Evolutionary conservation across 2,329 filamentous ascomycete genomes (phyloP).

Genomic region (Pezicula rhizophila): DNA sequence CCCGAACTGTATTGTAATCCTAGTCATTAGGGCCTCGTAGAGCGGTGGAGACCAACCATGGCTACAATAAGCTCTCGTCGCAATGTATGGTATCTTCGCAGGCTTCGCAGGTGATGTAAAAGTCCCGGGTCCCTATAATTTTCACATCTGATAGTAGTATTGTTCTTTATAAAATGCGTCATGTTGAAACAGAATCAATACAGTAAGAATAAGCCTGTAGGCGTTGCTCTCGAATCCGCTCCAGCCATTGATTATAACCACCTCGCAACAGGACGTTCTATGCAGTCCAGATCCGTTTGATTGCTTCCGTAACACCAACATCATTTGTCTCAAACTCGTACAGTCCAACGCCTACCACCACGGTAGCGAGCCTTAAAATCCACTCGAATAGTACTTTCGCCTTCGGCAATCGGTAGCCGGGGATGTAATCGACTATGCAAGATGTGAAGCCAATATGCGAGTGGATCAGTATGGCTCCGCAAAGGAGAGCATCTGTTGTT

Average conservation of each 20-base stretch:
- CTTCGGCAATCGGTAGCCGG: constrained; percentile 61
- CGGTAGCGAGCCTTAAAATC: constrained; percentile 71
- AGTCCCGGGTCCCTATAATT: too few species aligned
- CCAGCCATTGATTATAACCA: background rate
- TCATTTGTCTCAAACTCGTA: constrained; percentile 99
- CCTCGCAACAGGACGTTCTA: constrained; percentile 29
- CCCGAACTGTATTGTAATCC: too few species aligned
- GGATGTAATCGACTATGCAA: constrained; percentile 87
- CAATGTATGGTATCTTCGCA: too few species aligned
- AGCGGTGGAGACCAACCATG: too few species aligned
- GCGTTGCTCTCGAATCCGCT: too few species aligned
- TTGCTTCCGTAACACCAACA: constrained; percentile 83
- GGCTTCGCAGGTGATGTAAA: too few species aligned
- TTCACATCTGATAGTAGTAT: too few species aligned
- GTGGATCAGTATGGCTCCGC: constrained; percentile 78
- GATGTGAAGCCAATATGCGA: constrained; percentile 94
- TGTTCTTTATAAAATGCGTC: too few species aligned
- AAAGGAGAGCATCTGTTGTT: constrained; percentile 77
- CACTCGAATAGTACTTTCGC: constrained; percentile 64
- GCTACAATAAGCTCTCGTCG: too few species aligned
- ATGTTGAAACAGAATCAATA: too few species aligned
- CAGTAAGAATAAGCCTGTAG: too few species aligned
- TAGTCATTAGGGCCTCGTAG: too few species aligned
- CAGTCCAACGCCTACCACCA: constrained; percentile 77
- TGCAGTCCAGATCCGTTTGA: constrained; percentile 87